Percentiles rank a stretch among this genome's conserved stretches.
Evolutionary conservation across 306 rosid species (phyloP).

Genomic region (Castanea crenata): DNA sequence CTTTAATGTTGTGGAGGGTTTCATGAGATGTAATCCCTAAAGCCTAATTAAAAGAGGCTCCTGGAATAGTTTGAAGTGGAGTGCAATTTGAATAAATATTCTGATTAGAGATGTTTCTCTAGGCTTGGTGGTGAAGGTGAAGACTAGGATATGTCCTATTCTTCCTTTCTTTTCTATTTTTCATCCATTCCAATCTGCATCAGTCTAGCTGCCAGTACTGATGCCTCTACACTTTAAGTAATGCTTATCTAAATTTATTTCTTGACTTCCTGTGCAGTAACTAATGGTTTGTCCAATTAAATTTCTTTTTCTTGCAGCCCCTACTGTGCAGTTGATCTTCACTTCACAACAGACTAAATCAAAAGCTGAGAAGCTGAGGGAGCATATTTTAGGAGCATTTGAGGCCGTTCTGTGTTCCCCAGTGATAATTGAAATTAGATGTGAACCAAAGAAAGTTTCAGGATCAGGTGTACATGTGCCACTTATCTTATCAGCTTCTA

Average conservation of each 20-base stretch:
- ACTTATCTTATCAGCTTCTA: constrained; percentile 45
- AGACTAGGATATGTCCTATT: too few relatives aligned
- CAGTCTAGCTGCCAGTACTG: too few relatives aligned
- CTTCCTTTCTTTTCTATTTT: too few relatives aligned
- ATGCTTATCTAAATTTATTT: not conserved
- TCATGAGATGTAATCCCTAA: too few relatives aligned
- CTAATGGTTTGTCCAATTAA: constrained; percentile 15
- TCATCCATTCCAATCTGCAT: too few relatives aligned
- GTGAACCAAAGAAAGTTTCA: constrained; percentile 53
- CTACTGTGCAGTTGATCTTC: constrained; percentile 81
- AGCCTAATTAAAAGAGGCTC: too few relatives aligned
- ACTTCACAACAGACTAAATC: constrained; percentile 76
- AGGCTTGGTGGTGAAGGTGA: too few relatives aligned
- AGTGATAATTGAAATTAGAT: constrained; percentile 80
- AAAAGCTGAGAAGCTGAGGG: constrained; percentile 76
- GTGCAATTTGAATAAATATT: too few relatives aligned
- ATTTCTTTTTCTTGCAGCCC: constrained; percentile 57
- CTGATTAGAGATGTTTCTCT: too few relatives aligned
- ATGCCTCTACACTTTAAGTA: not conserved
- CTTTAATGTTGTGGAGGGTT: too few relatives aligned
- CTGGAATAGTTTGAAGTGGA: too few relatives aligned
- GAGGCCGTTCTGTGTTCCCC: constrained; percentile 77
- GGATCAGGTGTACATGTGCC: constrained; percentile 43
- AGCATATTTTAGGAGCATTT: constrained; percentile 75
- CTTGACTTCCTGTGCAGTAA: constrained; percentile 12